Conservation (phyloP, 2,329 filamentous ascomycete species). For the Alternaria sp. region DNA sequence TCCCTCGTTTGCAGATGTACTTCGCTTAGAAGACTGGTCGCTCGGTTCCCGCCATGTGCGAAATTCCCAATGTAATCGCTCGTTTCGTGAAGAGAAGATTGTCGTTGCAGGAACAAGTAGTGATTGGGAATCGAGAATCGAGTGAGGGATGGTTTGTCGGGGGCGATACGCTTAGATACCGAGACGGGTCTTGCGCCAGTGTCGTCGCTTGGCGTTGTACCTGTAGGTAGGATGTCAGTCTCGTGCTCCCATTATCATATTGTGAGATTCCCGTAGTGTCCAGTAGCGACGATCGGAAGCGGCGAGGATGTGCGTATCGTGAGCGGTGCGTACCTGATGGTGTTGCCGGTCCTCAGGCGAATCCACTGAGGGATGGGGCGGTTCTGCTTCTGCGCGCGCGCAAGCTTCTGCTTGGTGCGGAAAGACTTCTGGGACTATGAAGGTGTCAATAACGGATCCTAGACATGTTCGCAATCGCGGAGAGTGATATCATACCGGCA, state of each 20-base stretch:
- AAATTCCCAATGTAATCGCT: conserved; percentile 41
- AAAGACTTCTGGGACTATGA: conserved; percentile 98
- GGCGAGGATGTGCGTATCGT: conserved; percentile 1
- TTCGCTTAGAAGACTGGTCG: conserved; percentile 36
- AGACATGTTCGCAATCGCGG: neutral
- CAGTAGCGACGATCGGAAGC: conserved; percentile 8
- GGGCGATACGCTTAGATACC: conserved; percentile 83
- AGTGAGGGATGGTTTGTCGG: conserved; percentile 46
- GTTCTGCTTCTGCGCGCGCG: conserved; percentile 99
- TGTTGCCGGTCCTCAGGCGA: conserved; percentile 97
- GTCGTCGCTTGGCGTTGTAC: conserved; percentile 99
- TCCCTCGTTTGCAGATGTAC: conserved; percentile 36
- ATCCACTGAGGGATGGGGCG: conserved; percentile 99
- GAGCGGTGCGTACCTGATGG: conserved; percentile 83
- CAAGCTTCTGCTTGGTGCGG: conserved; percentile 99
- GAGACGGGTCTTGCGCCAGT: conserved; percentile 99
- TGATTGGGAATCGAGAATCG: conserved; percentile 46
- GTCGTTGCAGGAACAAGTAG: conserved; percentile 30
- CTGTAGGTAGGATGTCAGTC: conserved; percentile 60
- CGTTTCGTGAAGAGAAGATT: conserved; percentile 31
- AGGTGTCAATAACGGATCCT: conserved; percentile 21
- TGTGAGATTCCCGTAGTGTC: neutral
- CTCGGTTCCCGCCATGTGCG: conserved; percentile 39
- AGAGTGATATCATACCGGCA: conserved; percentile 47
- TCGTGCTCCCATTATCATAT: conserved; percentile 4